phyloP scores from a whole-genome alignment of 2,329 filamentous ascomycete genomes.

The Zasmidium angulare region DNA sequence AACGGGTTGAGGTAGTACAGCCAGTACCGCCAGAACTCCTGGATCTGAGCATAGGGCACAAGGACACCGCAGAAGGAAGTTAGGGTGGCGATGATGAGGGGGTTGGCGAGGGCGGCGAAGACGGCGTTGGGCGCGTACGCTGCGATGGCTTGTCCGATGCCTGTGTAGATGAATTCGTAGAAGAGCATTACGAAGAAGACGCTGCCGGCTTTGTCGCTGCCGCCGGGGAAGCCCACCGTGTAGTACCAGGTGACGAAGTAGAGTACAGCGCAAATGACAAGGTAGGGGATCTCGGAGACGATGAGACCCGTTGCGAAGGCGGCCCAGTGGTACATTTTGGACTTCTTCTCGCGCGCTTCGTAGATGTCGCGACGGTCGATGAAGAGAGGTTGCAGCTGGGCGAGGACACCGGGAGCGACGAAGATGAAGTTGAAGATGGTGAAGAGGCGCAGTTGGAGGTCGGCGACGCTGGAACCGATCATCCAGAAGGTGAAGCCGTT shows the following conservation, averaged over 20 bases:
- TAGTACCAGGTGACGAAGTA: constrained; percentile 44
- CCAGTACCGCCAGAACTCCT: constrained; percentile 42
- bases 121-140: constrained; percentile 45
- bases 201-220: constrained; percentile 50
- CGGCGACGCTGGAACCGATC: constrained; percentile 33
- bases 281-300: constrained; percentile 68
- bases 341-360: constrained; percentile 60
- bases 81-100: constrained; percentile 34
- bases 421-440: constrained; percentile 38
- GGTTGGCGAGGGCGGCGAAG: constrained; percentile 49
- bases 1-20: constrained; percentile 44
- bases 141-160: constrained; percentile 58
- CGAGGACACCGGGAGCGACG: constrained; percentile 47
- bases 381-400: constrained; percentile 61
- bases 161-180: constrained; percentile 58
- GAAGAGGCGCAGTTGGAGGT: constrained; percentile 40
- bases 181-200: constrained; percentile 48
- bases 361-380: constrained; percentile 59
- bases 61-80: constrained; percentile 38
- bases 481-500: constrained; percentile 52
- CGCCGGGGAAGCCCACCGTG: constrained; percentile 43
- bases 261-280: constrained; percentile 59
- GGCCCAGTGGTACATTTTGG: constrained; percentile 73
- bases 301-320: constrained; percentile 70
- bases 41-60: constrained; percentile 35